Evolutionary conservation across 768 basidiomycete genomes (phyloP).

Genomic region (Lenzites betulinus): DNA sequence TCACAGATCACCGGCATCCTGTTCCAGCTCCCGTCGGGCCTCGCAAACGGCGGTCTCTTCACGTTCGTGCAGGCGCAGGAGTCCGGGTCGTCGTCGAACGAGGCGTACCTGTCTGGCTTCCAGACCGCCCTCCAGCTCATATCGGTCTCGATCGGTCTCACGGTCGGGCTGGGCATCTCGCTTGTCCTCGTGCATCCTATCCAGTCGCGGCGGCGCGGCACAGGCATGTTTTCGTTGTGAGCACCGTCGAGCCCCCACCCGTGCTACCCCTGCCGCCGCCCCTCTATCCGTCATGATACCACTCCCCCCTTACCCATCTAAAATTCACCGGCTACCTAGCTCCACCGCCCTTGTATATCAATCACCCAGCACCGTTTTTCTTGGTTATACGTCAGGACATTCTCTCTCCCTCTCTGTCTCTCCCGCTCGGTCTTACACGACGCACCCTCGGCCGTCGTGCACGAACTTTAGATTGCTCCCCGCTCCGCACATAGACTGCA

Average conservation of each 20-base stretch:
- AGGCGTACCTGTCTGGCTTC: constrained; percentile 70
- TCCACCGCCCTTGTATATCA: not conserved
- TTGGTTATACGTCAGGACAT: not conserved
- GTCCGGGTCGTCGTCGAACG: constrained; percentile 44
- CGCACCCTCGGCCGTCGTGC: no score
- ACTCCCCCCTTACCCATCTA: no score
- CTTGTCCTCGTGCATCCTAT: constrained; percentile 67
- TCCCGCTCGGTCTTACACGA: not conserved
- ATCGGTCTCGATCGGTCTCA: constrained; percentile 75
- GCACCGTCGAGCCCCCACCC: not conserved
- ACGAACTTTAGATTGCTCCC: not conserved
- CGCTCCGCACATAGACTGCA: not conserved
- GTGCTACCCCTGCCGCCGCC: not conserved
- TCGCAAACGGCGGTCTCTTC: constrained; percentile 78
- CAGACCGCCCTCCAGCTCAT: constrained; percentile 75
- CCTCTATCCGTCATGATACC: not conserved
- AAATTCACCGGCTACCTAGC: no score
- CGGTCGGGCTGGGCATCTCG: constrained; percentile 75
- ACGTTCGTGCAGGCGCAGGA: constrained; percentile 62
- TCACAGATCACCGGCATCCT: constrained; percentile 70
- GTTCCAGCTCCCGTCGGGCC: constrained; percentile 83
- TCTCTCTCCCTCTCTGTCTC: not conserved
- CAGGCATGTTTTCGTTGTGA: constrained; percentile 53
- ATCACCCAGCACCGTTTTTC: not conserved
- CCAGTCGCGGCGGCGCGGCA: constrained; percentile 56